Base-by-base conservation (phyloP, 2,329 filamentous ascomycete species). In the Alternaria dauci region DNA sequence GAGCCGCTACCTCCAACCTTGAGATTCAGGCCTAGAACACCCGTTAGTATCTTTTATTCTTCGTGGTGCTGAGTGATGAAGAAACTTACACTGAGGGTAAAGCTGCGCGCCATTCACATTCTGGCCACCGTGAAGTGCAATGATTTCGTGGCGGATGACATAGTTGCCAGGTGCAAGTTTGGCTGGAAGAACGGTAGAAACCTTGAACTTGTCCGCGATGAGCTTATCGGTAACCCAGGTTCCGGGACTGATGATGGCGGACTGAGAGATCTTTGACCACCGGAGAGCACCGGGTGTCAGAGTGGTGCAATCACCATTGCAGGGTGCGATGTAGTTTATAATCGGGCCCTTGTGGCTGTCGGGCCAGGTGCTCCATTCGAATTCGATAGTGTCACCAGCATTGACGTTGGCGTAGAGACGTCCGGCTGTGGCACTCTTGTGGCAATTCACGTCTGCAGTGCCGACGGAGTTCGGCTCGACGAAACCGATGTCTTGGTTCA, bases 71-170 rank as follows among this genome's bases (percentile, higher is more conserved):
- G 12, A 48, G 46, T 7, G 16, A 16, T 9, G 32, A 8, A 16
- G 8, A 3, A 7, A 52, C 58, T 18, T 52, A 60, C 85, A 87
- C 73, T 85, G 81, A 47, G 79, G 83, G 71, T 83, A 86, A 72
- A 80, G 77, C 78, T 83, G 85, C 3, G 84, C 84, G 32, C 83
- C 83, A 56, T 84, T 82, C 4, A 75, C 71, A 8, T 76, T 78
- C 14, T 69, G 57, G 1, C 77, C 79, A 0, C 76, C 71, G 57
- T 86, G 84, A 16, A 86, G 74, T 11, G 81, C 85, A 55, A 83
- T 82, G 48, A 81, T 79, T 73, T 87, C 85, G 66, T 87, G 84
- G 11, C 85, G 79, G 38, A 87, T 74, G 42, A 87, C 83, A 59
- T 87, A 87, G 65, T 83, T 80, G 2, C 85, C 85, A 0, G 81